These are phyloP conservation scores for Heterobasidion parviporum DNA, from an alignment of 1,284 basidiomycete species.

Conservation along the genomic window DNA sequence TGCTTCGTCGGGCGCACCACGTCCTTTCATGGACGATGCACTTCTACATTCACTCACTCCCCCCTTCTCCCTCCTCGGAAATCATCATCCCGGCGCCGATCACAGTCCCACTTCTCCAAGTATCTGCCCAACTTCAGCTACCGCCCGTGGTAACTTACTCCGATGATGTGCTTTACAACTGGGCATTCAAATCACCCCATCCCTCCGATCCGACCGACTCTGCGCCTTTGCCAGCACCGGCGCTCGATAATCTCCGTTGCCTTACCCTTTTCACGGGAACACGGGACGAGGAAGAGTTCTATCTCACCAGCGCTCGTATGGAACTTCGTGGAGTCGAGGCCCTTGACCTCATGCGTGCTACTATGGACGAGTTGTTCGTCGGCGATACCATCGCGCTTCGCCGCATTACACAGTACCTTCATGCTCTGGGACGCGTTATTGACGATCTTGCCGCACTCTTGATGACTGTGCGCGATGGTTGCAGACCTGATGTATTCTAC, in stretches of 20 bases:
- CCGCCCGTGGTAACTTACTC: constrained; percentile 92
- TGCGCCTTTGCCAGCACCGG: constrained; percentile 20
- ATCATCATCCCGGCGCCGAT: constrained; percentile 66
- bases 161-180: constrained; percentile 92
- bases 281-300: constrained; percentile 85
- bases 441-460: constrained; percentile 56
- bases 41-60: constrained; percentile 80
- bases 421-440: constrained; percentile 59
- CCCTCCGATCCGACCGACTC: constrained; percentile 4
- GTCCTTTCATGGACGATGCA: constrained; percentile 84
- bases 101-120: constrained; percentile 72
- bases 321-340: constrained; percentile 87
- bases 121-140: constrained; percentile 71
- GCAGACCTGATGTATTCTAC: constrained; percentile 80
- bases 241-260: constrained; percentile 53
- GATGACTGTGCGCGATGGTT: constrained; percentile 60
- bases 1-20: constrained; percentile 77
- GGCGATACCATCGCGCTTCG: constrained; percentile 71
- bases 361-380: constrained; percentile 89
- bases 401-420: constrained; percentile 71
- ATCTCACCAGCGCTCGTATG: constrained; percentile 82
- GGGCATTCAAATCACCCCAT: constrained; percentile 40
- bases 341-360: constrained; percentile 79
- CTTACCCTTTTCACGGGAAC: constrained; percentile 76
- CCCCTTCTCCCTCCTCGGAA: constrained; percentile 31